A percentile compares a stretch with the other conserved stretches of the same genome.
phyloP scores from a whole-genome alignment of 345 rosid genomes.

The Nephelium lappaceum region DNA sequence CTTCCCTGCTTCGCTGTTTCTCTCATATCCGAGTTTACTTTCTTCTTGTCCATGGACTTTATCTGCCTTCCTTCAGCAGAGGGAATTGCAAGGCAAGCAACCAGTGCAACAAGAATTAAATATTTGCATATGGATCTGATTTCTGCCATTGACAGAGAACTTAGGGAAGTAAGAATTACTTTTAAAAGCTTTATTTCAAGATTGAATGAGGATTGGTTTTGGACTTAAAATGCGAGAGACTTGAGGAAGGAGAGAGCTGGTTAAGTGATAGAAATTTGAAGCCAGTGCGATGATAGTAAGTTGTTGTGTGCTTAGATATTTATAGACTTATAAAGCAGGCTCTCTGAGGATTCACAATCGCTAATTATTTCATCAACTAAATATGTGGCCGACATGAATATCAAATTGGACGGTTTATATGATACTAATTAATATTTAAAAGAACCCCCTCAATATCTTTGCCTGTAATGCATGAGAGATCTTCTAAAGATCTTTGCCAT shows the following conservation, averaged over 20 bases:
- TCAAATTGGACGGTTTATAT: constrained; percentile 15
- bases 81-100: constrained; percentile 28
- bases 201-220: background rate
- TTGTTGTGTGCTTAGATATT: constrained; percentile 8
- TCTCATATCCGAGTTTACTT: background rate
- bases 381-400: constrained; percentile 12
- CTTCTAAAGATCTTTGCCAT: constrained; percentile 8
- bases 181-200: constrained; percentile 1
- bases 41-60: constrained; percentile 21
- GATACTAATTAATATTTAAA: background rate
- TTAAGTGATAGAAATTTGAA: background rate
- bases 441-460: background rate
- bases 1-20: background rate
- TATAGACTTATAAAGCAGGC: constrained; percentile 18
- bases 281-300: constrained; percentile 11
- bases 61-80: constrained; percentile 37
- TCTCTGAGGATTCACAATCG: constrained; percentile 1
- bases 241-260: background rate
- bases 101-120: constrained; percentile 28
- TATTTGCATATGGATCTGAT: constrained; percentile 3
- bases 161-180: background rate
- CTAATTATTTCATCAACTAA: constrained; percentile 16
- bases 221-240: background rate
- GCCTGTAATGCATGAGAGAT: background rate
- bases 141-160: constrained; percentile 28